These are phyloP conservation scores for Nicotiana noctiflora DNA, from an alignment of 257 asterid genomes.

Conservation along the genomic window DNA sequence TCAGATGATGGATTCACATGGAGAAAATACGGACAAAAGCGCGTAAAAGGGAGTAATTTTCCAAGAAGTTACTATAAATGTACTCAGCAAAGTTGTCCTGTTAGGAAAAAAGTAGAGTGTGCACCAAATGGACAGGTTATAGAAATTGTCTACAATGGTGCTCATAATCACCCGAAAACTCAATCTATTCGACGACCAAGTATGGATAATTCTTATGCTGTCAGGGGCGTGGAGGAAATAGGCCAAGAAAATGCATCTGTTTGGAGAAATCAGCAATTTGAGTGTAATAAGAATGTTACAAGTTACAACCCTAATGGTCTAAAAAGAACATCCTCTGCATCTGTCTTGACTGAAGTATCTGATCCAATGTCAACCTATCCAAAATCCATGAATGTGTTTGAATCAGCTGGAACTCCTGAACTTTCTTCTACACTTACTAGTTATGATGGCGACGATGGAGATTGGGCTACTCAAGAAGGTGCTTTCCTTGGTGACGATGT, in stretches of 20 bases:
- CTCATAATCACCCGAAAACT: slow-evolving; percentile 34
- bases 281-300: slow-evolving; percentile 4
- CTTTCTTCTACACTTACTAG: slow-evolving; percentile 21
- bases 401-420: slow-evolving; percentile 26
- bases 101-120: slow-evolving; percentile 51
- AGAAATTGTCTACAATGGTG: slow-evolving; percentile 54
- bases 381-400: slow-evolving; percentile 17
- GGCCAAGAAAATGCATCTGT: slow-evolving; percentile 18
- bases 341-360: slow-evolving; percentile 21
- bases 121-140: slow-evolving; percentile 61
- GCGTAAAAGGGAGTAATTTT: slow-evolving; percentile 58
- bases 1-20: slow-evolving; percentile 60
- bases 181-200: slow-evolving; percentile 6
- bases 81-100: slow-evolving; percentile 32
- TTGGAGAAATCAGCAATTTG: slow-evolving; percentile 17
- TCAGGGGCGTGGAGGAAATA: slow-evolving; percentile 19
- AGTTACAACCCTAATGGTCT: not conserved
- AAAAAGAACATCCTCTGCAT: slow-evolving; percentile 21
- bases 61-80: slow-evolving; percentile 60
- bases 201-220: slow-evolving; percentile 2
- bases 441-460: slow-evolving; percentile 34
- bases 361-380: slow-evolving; percentile 19
- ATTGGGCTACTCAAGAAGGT: slow-evolving; percentile 38
- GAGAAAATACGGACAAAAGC: slow-evolving; percentile 72
- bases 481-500: slow-evolving; percentile 37